Base-by-base conservation (phyloP, 1,139 yeast species). In the Saccharomyces hybrid region DNA sequence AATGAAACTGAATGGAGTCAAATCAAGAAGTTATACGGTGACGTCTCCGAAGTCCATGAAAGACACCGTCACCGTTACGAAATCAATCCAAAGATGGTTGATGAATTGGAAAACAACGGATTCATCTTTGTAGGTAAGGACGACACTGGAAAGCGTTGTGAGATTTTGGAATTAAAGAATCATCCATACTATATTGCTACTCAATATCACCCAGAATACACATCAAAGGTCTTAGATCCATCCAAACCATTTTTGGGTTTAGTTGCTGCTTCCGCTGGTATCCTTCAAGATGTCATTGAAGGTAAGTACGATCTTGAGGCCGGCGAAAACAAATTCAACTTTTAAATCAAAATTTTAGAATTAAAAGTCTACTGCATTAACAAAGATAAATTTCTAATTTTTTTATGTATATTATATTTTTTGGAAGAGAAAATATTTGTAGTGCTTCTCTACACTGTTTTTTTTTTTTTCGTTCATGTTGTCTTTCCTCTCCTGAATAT, bases 11-110 rank as follows among this genome's bases (percentile, higher is more conserved):
- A 86, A 63, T 78, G 84, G 82, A 82, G 93, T 54, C 80, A 77
- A 60, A 81, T 93, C 67, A 84, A 89, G 72, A 80, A 83, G 73
- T 79, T 95, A 56, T 93, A 95, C 71, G 96, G 95, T 55, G 83
- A 82, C 57, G 78, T 80, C 34, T 78, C 76, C 6, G 75, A 79
- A 50, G 95, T 91, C 52, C 78, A 78, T 61, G 99, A 93, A 77
- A 89, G 99, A 81, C 99, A 93, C 72, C 87, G 99, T 78, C 99
- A 93, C 74, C 85, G 99, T 76, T 93, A 95, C 71, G 99, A 93
- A 74, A 90, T 93, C 63, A 93, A 90, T 75, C 99, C 99, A 13
- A 80, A 80, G 60, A 78, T 88, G 67, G 86, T 91, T 60, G 76
- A 74, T 11, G 71, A 75, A 49, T 81, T 91, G 60, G 98, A 93